Conservation (phyloP, 805 yeast species). For the Sporopachydermia lactativora region DNA sequence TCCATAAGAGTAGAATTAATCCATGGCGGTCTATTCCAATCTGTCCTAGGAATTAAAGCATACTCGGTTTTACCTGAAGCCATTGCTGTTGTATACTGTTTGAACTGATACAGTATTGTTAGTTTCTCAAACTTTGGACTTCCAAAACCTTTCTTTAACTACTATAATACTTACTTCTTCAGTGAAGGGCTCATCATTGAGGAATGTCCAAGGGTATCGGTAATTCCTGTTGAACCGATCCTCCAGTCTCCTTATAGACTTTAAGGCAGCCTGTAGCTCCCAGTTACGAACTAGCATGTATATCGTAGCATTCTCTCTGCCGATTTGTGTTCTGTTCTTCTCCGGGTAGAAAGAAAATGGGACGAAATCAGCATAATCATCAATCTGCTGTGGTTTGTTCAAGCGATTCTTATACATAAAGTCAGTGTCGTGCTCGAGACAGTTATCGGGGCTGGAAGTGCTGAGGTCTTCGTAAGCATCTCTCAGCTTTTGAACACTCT, state of each 20-base stretch:
- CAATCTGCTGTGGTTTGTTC: neutral
- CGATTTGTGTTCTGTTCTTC: conserved; percentile 23
- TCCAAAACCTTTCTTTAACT: neutral
- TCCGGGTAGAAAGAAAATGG: neutral
- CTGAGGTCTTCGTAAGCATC: too few relatives aligned
- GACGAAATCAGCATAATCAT: neutral
- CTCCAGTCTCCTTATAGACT: conserved; percentile 64
- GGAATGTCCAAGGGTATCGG: conserved; percentile 66
- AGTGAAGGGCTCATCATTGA: conserved; percentile 60
- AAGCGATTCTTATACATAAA: neutral
- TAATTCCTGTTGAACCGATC: conserved; percentile 56
- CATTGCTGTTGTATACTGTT: conserved; percentile 35
- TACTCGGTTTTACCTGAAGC: conserved; percentile 54
- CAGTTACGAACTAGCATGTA: conserved; percentile 78
- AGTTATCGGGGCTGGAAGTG: too few relatives aligned
- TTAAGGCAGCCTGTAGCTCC: conserved; percentile 62
- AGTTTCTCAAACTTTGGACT: conserved; percentile 6
- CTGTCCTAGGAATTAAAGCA: conserved; percentile 48
- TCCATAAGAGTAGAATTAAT: conserved; percentile 47
- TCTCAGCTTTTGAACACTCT: too few relatives aligned
- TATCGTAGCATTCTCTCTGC: conserved; percentile 69
- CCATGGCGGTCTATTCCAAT: conserved; percentile 68
- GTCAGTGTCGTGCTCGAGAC: neutral
- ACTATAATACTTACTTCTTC: conserved; percentile 39
- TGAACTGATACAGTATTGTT: too few relatives aligned